Evolutionary conservation across 2,329 filamentous ascomycete species (phyloP), one percentile per base, ranked within the genome.

Genomic region (Aschersonia sp.): DNA sequence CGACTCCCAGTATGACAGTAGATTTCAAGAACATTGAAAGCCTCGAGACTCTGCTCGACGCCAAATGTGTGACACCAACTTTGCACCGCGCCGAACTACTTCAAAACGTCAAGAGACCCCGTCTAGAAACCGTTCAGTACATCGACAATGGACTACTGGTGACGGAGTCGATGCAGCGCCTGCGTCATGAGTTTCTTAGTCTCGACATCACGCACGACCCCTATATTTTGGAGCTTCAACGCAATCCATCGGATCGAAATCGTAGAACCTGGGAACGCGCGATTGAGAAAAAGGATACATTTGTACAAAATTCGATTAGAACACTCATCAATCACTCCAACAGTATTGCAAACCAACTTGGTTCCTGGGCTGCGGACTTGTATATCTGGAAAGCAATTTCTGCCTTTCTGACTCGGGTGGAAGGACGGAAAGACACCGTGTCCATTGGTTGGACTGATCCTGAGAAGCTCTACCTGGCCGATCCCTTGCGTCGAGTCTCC

Each of bases 1-100:
- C 88, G 1, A 94, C 85, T 51, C 87, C 87, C 0, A 74, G 86
- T 4, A 78, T 83, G 53, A 76, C 70, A 48, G 77, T 74, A 1
- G 73, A 72, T 12, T 60, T 71, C 1, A 63, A 67, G 1, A 73
- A 73, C 37, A 68, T 90, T 11, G 65, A 75, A 61, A 59, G 62
- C 5, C 72, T 94, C 6, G 87, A 94, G 59, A 53, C 60, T 4
- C 85, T 83, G 41, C 66, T 95, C 42, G 73, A 88, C 58, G 76
- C 86, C 1, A 68, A 76, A 33, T 85, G 82, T 53, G 75, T 73
- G 50, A 82, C 81, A 1, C 88, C 88, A 0, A 81, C 75, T 3
- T 56, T 73, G 2, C 77, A 89, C 57, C 74, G 83, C 2, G 73
- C 76, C 10, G 85, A 92, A 53, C 72, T 94, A 4, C 60, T 85